Percentiles rank a stretch among this genome's conserved stretches.
phyloP scores from a whole-genome alignment of 306 rosid genomes.

The Dalbergia cochinchinensis region DNA sequence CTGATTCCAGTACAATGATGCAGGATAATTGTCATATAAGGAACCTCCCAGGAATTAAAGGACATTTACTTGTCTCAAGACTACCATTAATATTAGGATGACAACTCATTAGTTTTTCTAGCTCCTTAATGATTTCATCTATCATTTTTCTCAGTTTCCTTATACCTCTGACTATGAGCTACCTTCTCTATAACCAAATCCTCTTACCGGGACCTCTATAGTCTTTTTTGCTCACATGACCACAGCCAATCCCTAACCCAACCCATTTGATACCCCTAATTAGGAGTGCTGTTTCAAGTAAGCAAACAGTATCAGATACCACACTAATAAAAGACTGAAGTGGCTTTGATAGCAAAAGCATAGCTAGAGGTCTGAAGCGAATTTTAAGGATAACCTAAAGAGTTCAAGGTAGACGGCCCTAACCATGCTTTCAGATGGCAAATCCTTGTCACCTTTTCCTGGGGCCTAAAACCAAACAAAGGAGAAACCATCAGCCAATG shows the following conservation, averaged over 20 bases:
- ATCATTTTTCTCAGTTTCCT: neutral
- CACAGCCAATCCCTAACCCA: too few species aligned
- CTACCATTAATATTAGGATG: neutral
- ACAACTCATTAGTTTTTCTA: neutral
- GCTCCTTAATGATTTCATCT: neutral
- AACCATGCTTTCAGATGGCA: slow-evolving; percentile 93
- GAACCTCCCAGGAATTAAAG: neutral
- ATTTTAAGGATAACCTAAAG: slow-evolving; percentile 21
- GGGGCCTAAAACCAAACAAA: slow-evolving; percentile 76
- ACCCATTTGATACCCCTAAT: too few species aligned
- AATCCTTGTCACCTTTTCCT: slow-evolving; percentile 86
- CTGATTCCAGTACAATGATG: neutral
- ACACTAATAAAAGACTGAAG: slow-evolving; percentile 9
- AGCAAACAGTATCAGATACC: neutral
- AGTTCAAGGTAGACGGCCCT: slow-evolving; percentile 50
- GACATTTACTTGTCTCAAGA: neutral
- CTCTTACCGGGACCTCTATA: neutral
- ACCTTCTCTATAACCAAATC: neutral
- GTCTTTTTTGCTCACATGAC: neutral
- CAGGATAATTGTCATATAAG: slow-evolving; percentile 16
- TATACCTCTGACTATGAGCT: neutral
- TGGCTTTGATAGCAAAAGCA: slow-evolving; percentile 15
- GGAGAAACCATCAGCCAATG: slow-evolving; percentile 43
- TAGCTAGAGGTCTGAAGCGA: neutral
- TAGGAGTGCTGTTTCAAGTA: neutral